These are phyloP conservation scores for Fusarium azukiicola DNA, from an alignment of 2,329 filamentous ascomycete genomes.

Conservation along the genomic window DNA sequence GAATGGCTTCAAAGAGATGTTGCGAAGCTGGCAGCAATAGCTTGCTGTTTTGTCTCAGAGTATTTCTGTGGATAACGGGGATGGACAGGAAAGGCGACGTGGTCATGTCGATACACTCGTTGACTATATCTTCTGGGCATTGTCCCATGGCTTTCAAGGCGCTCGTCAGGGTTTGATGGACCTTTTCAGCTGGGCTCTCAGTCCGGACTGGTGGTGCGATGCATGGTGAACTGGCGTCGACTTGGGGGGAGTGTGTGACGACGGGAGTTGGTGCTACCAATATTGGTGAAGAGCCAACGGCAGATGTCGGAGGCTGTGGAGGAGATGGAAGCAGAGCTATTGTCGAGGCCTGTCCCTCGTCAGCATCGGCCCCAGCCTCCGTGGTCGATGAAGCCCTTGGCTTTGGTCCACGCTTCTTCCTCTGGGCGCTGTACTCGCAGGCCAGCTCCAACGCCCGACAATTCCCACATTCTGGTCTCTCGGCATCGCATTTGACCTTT, in stretches of 20 bases:
- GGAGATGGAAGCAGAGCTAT: not conserved
- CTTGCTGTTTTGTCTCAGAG: not conserved
- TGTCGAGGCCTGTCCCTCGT: not conserved
- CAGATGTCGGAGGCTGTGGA: not conserved
- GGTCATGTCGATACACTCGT: constrained; percentile 22
- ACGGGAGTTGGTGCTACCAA: not conserved
- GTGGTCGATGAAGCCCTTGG: not conserved
- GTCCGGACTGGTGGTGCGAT: not conserved
- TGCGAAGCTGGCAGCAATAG: constrained; percentile 17
- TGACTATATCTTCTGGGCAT: not conserved
- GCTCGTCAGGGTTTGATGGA: constrained; percentile 16
- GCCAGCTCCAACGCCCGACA: constrained; percentile 14
- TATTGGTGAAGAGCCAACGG: not conserved
- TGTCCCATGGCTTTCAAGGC: constrained; percentile 3
- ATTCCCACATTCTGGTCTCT: constrained; percentile 24
- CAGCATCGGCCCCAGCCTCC: not conserved
- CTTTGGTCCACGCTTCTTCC: constrained; percentile 38
- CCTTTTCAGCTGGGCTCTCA: not conserved
- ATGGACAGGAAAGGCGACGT: constrained; percentile 19
- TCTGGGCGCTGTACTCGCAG: constrained; percentile 27
- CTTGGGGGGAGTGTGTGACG: constrained; percentile 3
- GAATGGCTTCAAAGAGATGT: constrained; percentile 3
- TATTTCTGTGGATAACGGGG: constrained; percentile 10
- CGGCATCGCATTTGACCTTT: constrained; percentile 36
- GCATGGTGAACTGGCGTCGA: not conserved